Percentiles rank a stretch among this genome's conserved stretches.
Conservation (phyloP, 2,329 filamentous ascomycete genomes). For the Colletotrichum sp. region DNA sequence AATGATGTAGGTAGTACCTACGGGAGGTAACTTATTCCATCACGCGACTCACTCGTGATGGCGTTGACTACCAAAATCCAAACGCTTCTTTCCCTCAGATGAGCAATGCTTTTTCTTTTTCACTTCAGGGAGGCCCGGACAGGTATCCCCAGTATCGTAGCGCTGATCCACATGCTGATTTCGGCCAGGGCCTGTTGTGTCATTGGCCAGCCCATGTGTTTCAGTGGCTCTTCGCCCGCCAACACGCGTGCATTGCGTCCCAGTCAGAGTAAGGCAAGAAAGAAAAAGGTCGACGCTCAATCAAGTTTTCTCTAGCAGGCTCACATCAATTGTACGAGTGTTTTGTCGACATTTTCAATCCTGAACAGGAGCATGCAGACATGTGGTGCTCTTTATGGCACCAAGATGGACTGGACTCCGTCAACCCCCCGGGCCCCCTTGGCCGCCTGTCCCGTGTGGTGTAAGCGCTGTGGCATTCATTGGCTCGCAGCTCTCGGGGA, state of each 20-base stretch:
- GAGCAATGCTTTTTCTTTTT: no score
- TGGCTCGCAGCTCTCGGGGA: constrained; percentile 3
- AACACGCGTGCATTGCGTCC: background rate
- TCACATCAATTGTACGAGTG: background rate
- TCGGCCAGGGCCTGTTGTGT: background rate
- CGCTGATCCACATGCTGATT: background rate
- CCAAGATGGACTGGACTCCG: background rate
- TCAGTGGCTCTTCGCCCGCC: background rate
- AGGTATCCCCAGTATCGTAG: background rate
- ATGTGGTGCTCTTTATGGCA: background rate
- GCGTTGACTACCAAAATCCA: no score
- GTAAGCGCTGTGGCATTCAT: constrained; percentile 18
- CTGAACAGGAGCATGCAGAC: background rate
- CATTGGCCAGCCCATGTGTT: background rate
- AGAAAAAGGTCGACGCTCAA: background rate
- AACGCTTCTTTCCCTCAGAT: no score
- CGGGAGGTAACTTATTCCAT: no score
- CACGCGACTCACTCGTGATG: no score
- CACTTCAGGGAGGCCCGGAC: no score
- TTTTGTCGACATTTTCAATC: background rate
- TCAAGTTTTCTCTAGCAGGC: background rate
- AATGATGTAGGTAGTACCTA: no score
- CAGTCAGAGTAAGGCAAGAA: background rate
- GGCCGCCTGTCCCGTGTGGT: constrained; percentile 1
- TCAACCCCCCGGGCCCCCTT: background rate